phyloP scores from a whole-genome alignment of 805 yeast genomes.

The Pichia exigua region DNA sequence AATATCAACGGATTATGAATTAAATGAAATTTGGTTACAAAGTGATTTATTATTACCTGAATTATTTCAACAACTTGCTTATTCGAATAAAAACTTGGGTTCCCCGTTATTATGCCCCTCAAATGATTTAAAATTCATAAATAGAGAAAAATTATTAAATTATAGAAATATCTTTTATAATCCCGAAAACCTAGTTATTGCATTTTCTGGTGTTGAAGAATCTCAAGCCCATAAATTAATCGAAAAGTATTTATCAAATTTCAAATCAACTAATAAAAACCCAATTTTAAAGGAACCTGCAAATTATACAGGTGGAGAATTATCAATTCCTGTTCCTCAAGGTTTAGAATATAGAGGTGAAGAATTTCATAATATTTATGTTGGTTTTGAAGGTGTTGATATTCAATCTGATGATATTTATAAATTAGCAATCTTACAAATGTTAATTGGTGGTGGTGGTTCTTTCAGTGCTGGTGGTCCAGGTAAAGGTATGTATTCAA shows the following conservation, averaged over 20 bases:
- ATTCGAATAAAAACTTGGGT: conserved; percentile 64
- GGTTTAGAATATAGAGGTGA: conserved; percentile 59
- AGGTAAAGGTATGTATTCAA: conserved; percentile 96
- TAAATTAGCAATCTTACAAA: conserved; percentile 84
- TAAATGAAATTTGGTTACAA: conserved; percentile 71
- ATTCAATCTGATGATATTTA: conserved; percentile 80
- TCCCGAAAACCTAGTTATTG: conserved; percentile 77
- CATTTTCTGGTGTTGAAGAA: conserved; percentile 80
- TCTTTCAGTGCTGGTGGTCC: conserved; percentile 99
- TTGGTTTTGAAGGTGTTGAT: conserved; percentile 84
- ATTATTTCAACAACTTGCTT: conserved; percentile 80
- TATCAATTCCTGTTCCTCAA: conserved; percentile 43
- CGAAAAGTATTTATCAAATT: conserved; percentile 54
- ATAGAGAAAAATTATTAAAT: conserved; percentile 39
- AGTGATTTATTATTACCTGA: conserved; percentile 87
- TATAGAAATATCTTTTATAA: conserved; percentile 62
- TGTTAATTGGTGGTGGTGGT: conserved; percentile 92
- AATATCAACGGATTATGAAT: conserved; percentile 70
- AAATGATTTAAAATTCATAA: conserved; percentile 52
- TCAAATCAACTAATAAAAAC: conserved; percentile 31
- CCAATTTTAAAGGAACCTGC: conserved; percentile 31
- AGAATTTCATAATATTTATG: conserved; percentile 75
- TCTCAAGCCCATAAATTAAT: conserved; percentile 60
- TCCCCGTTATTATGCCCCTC: conserved; percentile 77
- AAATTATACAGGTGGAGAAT: conserved; percentile 52